Evolutionary conservation across 441 rosid genomes (phyloP), one percentile per base, ranked within the genome.

Genomic region (Kokia cookei): DNA sequence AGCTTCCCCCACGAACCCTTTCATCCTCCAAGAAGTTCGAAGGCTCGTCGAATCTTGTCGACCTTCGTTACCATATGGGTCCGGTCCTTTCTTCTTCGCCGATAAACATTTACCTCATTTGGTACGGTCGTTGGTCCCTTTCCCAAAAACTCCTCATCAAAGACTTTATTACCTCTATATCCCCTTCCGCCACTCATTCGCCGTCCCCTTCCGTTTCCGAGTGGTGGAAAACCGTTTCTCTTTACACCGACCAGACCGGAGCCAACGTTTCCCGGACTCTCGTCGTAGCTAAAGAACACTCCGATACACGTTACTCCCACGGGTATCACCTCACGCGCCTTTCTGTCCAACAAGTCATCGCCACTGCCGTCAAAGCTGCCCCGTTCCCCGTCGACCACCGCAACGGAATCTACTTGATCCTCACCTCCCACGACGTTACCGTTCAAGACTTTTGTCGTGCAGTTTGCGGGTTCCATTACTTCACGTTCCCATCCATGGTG

Each of bases 11-110:
- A 0, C 74, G 77, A 75, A 43, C 86, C 45, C 82, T 88, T 60
- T 59, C 91, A 19, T 13, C 82, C 8, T 80, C 85, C 6, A 87
- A 87, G 69, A 86, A 78, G 69, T 85, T 75, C 69, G 93, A 90
- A 73, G 95, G 95, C 60, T 88, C 95, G 0, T 90, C 99, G 1
- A 81, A 91, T 66, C 69, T 93, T 0, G 82, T 94, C 62, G 78
- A 88, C 22, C 97, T 92, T 78, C 89, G 91, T 0, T 94, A 94
- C 89, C 98, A 94, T 67, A 94, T 92, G 98, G 97, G 98, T 11
- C 97, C 96, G 0, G 98, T 94, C 0, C 96, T 94, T 61, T 88
- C 98, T 3, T 88, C 96, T 26, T 65, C 88, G 0, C 97, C 96
- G 2, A 91, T 94, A 60, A 94, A 91, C 83, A 84, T 94, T 72